These are phyloP conservation scores for Bremia lactucae DNA, from an alignment of 352 stramenopile genomes.

Conservation along the genomic window DNA sequence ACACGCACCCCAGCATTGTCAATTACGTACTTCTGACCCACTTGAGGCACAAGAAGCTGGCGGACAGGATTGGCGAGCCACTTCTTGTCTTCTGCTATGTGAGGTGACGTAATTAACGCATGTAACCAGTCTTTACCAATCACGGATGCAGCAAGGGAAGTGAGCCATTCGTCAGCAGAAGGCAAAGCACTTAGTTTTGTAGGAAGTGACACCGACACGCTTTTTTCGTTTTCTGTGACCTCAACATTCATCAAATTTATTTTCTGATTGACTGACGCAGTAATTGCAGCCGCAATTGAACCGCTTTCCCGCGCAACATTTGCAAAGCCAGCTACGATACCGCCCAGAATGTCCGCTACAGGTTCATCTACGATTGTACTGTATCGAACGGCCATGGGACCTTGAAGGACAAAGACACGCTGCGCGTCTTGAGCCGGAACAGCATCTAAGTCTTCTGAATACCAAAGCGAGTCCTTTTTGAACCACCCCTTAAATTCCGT, in stretches of 20 bases:
- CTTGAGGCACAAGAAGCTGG: slow-evolving; percentile 36
- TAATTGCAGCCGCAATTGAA: neutral
- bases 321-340: slow-evolving; percentile 47
- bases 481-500: slow-evolving; percentile 78
- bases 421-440: slow-evolving; percentile 66
- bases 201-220: slow-evolving; percentile 23
- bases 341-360: slow-evolving; percentile 61
- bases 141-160: slow-evolving; percentile 21
- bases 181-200: slow-evolving; percentile 16
- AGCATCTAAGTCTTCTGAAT: slow-evolving; percentile 81
- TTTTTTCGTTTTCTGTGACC: slow-evolving; percentile 15
- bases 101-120: slow-evolving; percentile 38
- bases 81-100: slow-evolving; percentile 35
- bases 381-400: slow-evolving; percentile 71
- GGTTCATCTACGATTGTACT: slow-evolving; percentile 66
- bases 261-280: slow-evolving; percentile 2
- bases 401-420: slow-evolving; percentile 78
- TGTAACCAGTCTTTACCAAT: slow-evolving; percentile 42
- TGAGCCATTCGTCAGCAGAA: slow-evolving; percentile 31
- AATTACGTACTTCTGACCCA: slow-evolving; percentile 33
- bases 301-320: slow-evolving; percentile 30
- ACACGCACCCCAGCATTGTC: slow-evolving; percentile 22
- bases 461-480: slow-evolving; percentile 88
- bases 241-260: slow-evolving; percentile 16
- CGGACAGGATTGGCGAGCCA: slow-evolving; percentile 64